These are phyloP conservation scores for Vinca major DNA, from an alignment of 305 asterid species.

Conservation along the genomic window DNA sequence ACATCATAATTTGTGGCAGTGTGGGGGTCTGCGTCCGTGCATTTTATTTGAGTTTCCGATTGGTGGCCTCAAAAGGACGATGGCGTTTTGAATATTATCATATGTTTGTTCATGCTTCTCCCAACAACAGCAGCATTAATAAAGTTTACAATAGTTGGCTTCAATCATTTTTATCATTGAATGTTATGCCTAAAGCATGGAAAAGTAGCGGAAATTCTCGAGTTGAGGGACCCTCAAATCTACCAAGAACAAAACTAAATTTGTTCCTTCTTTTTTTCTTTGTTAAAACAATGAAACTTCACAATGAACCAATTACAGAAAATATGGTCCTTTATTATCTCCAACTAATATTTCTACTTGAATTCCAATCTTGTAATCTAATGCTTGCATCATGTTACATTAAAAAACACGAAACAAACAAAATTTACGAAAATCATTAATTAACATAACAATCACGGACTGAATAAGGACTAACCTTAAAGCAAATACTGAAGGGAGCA, in stretches of 20 bases:
- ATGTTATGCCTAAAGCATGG: background rate
- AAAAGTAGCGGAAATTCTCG: background rate
- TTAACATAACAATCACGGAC: background rate
- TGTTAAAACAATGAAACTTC: background rate
- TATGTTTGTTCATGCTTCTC: background rate
- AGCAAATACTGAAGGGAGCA: slow-evolving; percentile 63
- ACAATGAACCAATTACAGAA: background rate
- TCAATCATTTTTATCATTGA: background rate
- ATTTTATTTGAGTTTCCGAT: no score
- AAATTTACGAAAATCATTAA: background rate
- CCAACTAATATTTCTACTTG: background rate
- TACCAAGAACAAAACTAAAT: background rate
- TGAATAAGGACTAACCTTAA: slow-evolving; percentile 30
- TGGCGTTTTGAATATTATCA: background rate
- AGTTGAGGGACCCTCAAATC: background rate
- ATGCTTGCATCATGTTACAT: background rate
- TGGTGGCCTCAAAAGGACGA: background rate
- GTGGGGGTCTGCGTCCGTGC: no score
- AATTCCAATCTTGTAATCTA: background rate
- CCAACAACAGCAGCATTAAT: no score
- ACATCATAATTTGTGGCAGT: no score
- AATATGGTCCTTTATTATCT: background rate
- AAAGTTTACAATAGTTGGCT: no score
- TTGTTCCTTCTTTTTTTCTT: background rate
- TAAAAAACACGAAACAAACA: background rate